These are phyloP conservation scores for Larix kaempferi DNA, from an alignment of 75 land plant genomes.

Conservation along the genomic window DNA sequence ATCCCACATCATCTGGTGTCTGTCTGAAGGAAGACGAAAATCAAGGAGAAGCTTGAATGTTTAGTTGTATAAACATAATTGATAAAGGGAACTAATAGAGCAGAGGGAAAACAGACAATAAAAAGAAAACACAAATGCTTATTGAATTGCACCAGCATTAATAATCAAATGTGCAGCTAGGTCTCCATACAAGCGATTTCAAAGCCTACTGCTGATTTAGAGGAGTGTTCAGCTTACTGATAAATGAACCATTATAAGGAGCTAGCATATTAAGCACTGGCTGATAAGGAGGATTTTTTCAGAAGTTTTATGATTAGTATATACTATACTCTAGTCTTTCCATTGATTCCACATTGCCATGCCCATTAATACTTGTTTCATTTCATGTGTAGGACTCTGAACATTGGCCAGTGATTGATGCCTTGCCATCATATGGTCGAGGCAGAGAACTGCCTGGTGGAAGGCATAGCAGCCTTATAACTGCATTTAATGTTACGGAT, in stretches of 20 bases:
- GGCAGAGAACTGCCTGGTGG: slow-evolving; percentile 75
- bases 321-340: background rate
- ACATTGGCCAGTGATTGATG: slow-evolving; percentile 78
- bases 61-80: no score
- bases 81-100: no score
- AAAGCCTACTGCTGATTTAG: no score
- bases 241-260: background rate
- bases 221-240: background rate
- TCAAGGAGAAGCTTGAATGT: no score
- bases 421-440: slow-evolving; percentile 83
- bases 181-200: no score
- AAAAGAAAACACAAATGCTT: no score
- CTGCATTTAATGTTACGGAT: slow-evolving; percentile 66
- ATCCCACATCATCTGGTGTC: no score
- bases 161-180: no score
- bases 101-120: no score
- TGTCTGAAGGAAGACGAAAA: no score
- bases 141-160: no score
- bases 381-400: slow-evolving; percentile 46
- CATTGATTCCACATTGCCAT: background rate
- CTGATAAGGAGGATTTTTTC: background rate
- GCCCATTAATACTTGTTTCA: background rate
- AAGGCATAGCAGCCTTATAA: slow-evolving; percentile 68
- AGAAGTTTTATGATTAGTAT: background rate
- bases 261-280: background rate